These are phyloP conservation scores for Nakazawaea anatomiae DNA, from an alignment of 805 yeast genomes.

Conservation along the genomic window DNA sequence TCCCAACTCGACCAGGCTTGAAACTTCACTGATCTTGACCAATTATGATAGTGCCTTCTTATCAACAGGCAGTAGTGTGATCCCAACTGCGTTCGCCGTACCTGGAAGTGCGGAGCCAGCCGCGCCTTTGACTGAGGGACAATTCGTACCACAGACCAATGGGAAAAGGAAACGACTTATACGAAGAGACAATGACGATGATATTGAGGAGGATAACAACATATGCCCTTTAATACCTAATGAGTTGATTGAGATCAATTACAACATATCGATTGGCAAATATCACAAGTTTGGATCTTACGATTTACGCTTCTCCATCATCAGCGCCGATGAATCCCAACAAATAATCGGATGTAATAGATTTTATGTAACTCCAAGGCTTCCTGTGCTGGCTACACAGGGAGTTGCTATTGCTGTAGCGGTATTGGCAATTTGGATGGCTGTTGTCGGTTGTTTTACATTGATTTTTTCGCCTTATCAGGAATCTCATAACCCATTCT, in stretches of 20 bases:
- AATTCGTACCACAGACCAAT: neutral
- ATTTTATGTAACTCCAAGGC: constrained; percentile 43
- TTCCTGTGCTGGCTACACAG: constrained; percentile 29
- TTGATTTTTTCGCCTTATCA: constrained; percentile 47
- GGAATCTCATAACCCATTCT: constrained; percentile 49
- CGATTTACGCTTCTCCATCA: constrained; percentile 32
- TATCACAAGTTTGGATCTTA: constrained; percentile 39
- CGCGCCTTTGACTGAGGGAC: neutral
- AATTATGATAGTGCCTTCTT: neutral
- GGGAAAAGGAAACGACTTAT: neutral
- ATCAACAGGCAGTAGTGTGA: neutral
- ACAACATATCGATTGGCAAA: constrained; percentile 17
- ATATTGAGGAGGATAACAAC: neutral
- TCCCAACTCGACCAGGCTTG: neutral
- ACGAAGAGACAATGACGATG: neutral
- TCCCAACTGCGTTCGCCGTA: neutral
- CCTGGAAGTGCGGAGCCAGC: neutral
- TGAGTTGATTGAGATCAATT: constrained; percentile 19
- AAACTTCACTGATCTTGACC: neutral
- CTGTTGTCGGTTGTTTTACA: constrained; percentile 27
- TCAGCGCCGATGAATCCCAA: constrained; percentile 31
- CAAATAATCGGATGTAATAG: constrained; percentile 40
- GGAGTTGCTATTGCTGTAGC: constrained; percentile 34
- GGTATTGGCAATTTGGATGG: constrained; percentile 33
- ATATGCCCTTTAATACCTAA: constrained; percentile 24